Percentiles rank a stretch among this genome's conserved stretches.
Conservation (phyloP, 2,329 filamentous ascomycete genomes). For the Paecilomyces formosus region DNA sequence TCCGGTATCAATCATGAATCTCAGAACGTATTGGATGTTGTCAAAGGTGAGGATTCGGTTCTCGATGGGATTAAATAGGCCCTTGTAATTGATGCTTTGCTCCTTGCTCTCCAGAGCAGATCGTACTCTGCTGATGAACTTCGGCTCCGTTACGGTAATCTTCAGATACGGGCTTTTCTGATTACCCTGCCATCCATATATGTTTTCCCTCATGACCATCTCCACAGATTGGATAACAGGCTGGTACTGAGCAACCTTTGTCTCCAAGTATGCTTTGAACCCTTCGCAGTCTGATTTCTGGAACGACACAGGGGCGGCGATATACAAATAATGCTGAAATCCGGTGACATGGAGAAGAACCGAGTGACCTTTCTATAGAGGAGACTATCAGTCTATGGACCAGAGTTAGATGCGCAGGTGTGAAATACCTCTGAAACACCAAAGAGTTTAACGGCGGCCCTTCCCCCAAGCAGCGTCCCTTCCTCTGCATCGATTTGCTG, state of each 20-base stretch:
- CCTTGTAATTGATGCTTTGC: conserved; percentile 73
- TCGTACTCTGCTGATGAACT: conserved; percentile 69
- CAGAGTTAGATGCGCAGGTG: not conserved
- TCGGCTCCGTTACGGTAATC: conserved; percentile 86
- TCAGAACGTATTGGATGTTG: conserved; percentile 86
- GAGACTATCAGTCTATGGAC: conserved; percentile 8
- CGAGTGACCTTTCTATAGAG: conserved; percentile 63
- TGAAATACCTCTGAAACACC: conserved; percentile 71
- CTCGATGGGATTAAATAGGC: conserved; percentile 68
- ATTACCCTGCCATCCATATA: conserved; percentile 92
- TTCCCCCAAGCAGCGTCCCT: conserved; percentile 69
- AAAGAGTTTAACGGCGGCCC: conserved; percentile 79
- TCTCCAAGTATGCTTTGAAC: conserved; percentile 75
- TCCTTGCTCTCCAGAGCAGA: conserved; percentile 62
- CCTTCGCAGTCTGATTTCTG: conserved; percentile 66
- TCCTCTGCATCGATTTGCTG: conserved; percentile 96
- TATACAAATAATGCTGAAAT: conserved; percentile 93
- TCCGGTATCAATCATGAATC: conserved; percentile 97
- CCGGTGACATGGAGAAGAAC: conserved; percentile 91
- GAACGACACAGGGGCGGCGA: conserved; percentile 80
- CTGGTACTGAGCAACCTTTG: conserved; percentile 64
- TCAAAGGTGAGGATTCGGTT: conserved; percentile 84
- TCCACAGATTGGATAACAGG: conserved; percentile 72
- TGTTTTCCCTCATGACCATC: conserved; percentile 78
- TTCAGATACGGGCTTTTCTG: conserved; percentile 87